Percentiles rank a stretch among this genome's conserved stretches.
Conservation (phyloP, 2,329 filamentous ascomycete species). For the Ophiocordyceps robertsii region DNA sequence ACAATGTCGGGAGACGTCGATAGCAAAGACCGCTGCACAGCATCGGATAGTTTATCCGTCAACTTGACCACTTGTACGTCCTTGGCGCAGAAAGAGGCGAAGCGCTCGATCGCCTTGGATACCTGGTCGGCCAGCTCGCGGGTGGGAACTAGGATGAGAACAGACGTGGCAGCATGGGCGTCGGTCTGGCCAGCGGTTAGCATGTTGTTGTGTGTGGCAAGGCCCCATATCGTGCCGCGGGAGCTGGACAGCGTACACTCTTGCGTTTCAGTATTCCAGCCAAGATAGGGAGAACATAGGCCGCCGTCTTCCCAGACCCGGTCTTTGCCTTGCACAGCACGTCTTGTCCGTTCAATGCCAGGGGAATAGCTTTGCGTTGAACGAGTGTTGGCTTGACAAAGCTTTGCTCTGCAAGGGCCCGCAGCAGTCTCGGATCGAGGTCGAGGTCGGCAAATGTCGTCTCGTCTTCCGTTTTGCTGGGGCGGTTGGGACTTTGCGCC, state of each 20-base stretch:
- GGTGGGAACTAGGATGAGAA: constrained; percentile 87
- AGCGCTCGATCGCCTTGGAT: constrained; percentile 59
- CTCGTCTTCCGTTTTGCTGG: constrained; percentile 20
- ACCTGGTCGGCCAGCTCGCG: constrained; percentile 91
- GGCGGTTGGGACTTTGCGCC: constrained; percentile 8
- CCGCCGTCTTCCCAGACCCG: constrained; percentile 94
- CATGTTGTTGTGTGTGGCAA: neutral
- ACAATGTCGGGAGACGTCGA: constrained; percentile 80
- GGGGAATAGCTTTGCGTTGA: constrained; percentile 74
- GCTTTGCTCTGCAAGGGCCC: constrained; percentile 72
- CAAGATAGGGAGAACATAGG: constrained; percentile 81
- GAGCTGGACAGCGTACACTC: constrained; percentile 27
- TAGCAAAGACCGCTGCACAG: constrained; percentile 75
- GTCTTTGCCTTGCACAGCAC: constrained; percentile 87
- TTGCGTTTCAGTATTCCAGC: constrained; percentile 74
- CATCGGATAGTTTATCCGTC: constrained; percentile 79
- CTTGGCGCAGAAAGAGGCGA: constrained; percentile 74
- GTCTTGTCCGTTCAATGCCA: constrained; percentile 78
- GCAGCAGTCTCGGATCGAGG: constrained; percentile 73
- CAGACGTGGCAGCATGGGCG: constrained; percentile 44
- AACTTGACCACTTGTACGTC: constrained; percentile 74
- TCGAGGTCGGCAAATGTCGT: constrained; percentile 61
- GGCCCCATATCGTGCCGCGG: neutral
- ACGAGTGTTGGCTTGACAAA: constrained; percentile 82
- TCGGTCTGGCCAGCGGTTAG: constrained; percentile 26